Conservation (phyloP, 1,284 basidiomycete genomes). For the Microbotryum intermedium region DNA sequence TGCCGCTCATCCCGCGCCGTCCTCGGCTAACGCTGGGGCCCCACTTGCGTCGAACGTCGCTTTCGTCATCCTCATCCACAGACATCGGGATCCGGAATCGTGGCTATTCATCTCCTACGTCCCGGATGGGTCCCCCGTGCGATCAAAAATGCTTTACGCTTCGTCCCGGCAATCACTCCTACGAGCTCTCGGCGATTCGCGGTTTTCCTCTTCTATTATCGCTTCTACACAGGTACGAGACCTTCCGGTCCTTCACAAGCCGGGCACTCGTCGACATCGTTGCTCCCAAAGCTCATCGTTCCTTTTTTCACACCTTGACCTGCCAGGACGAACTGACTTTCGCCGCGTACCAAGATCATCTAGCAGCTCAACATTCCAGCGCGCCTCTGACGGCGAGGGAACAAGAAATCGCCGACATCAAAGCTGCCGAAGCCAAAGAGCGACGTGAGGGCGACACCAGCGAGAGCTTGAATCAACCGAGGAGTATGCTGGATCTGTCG, state of each 20-base stretch:
- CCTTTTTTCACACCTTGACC: background rate
- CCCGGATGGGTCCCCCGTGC: conserved; percentile 18
- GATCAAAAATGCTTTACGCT: conserved; percentile 78
- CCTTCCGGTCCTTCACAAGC: background rate
- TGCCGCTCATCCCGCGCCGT: no score
- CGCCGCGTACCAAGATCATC: conserved; percentile 60
- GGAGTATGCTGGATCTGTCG: conserved; percentile 12
- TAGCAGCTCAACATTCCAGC: conserved; percentile 61
- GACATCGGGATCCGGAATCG: background rate
- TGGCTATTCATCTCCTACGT: conserved; percentile 25
- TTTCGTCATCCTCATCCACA: background rate
- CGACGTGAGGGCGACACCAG: background rate
- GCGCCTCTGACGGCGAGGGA: conserved; percentile 71
- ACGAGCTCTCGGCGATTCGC: conserved; percentile 63
- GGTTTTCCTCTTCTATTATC: conserved; percentile 70
- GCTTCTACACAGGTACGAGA: conserved; percentile 62
- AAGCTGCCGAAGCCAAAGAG: conserved; percentile 53
- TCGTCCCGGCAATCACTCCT: conserved; percentile 64
- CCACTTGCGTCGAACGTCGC: background rate
- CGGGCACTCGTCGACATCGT: no score
- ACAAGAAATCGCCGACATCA: conserved; percentile 65
- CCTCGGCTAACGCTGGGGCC: background rate
- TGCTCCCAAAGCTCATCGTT: background rate
- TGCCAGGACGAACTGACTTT: conserved; percentile 42
- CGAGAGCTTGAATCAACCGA: background rate